Percentiles rank a stretch among this genome's conserved stretches.
Evolutionary conservation across 129 eudicot genomes (phyloP).

Genomic region (Saposhnikovia divaricata): DNA sequence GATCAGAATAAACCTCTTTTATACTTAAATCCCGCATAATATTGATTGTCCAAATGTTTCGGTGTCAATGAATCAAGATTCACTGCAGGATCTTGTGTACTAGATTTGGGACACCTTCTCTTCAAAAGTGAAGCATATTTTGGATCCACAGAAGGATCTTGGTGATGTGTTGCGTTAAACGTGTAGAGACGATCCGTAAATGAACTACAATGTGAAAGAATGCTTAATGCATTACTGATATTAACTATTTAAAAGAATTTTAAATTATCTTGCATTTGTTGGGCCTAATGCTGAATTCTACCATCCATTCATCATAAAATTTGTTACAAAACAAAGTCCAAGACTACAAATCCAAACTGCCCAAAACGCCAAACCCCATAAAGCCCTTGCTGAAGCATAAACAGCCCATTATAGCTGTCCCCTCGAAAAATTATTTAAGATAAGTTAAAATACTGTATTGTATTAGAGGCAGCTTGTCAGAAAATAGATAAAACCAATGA

Average conservation of each 20-base stretch:
- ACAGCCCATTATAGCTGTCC: too few relatives aligned
- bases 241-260: too few relatives aligned
- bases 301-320: too few relatives aligned
- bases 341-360: too few relatives aligned
- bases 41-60: slow-evolving; percentile 25
- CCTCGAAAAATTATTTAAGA: too few relatives aligned
- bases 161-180: background rate
- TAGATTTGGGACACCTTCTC: slow-evolving; percentile 9
- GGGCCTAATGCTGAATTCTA: too few relatives aligned
- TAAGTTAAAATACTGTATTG: too few relatives aligned
- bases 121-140: slow-evolving; percentile 12
- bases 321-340: too few relatives aligned
- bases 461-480: background rate
- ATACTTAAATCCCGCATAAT: slow-evolving; percentile 11
- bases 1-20: slow-evolving; percentile 26
- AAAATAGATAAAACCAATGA: slow-evolving; percentile 5
- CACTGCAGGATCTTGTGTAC: slow-evolving; percentile 8
- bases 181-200: slow-evolving; percentile 18
- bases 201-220: slow-evolving; percentile 5
- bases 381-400: too few relatives aligned
- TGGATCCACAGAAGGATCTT: slow-evolving; percentile 27
- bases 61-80: slow-evolving; percentile 22
- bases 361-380: too few relatives aligned
- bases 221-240: too few relatives aligned
- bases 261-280: too few relatives aligned